These are phyloP conservation scores for Parietaria judaica DNA, from an alignment of 306 rosid species.

Conservation along the genomic window DNA sequence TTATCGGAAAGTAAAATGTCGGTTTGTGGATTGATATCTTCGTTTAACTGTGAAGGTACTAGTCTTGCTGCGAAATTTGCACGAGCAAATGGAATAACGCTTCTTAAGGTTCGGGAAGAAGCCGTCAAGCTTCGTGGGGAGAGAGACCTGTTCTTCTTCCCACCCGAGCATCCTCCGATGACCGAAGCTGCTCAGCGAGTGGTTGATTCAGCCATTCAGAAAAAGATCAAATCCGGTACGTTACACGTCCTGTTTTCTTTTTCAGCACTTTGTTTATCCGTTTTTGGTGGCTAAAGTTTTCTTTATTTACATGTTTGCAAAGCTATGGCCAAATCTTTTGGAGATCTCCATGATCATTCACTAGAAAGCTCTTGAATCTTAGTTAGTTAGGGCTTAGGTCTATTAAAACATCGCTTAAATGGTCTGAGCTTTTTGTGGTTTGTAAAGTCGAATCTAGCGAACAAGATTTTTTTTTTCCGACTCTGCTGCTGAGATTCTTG, in stretches of 20 bases:
- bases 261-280: neutral
- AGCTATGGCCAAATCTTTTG: neutral
- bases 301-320: neutral
- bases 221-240: conserved; percentile 49
- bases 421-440: neutral
- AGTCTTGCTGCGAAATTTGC: conserved; percentile 47
- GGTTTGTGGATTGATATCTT: conserved; percentile 4
- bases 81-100: conserved; percentile 52
- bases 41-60: conserved; percentile 40
- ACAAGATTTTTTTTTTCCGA: no score
- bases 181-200: conserved; percentile 62
- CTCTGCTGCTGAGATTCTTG: neutral
- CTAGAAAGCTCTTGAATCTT: neutral
- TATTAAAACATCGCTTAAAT: no score
- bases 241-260: conserved; percentile 5
- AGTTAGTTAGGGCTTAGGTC: no score
- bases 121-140: conserved; percentile 44
- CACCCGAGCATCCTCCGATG: conserved; percentile 60
- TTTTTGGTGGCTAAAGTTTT: neutral
- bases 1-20: neutral
- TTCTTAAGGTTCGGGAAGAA: conserved; percentile 60
- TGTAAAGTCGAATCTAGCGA: no score
- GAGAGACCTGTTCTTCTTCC: conserved; percentile 29
- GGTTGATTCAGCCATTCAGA: conserved; percentile 70
- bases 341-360: neutral